Evolutionary conservation across 2,329 filamentous ascomycete genomes (phyloP), one percentile per base, ranked within the genome.

Genomic region (Pyricularia pennisetigena): DNA sequence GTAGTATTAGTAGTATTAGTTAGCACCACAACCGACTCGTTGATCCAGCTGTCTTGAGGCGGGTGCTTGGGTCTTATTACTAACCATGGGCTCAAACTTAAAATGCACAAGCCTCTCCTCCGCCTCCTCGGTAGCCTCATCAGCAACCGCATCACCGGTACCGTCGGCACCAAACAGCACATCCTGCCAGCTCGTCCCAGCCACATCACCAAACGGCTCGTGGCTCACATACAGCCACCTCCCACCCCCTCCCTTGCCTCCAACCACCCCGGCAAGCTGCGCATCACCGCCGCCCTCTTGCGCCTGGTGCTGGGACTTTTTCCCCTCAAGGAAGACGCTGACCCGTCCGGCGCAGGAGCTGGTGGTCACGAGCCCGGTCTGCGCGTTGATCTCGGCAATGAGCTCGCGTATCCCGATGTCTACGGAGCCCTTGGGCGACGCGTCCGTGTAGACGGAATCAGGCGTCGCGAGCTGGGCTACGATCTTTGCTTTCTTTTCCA

Each of bases 11-110:
- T n/a, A n/a, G n/a, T n/a, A n/a, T n/a, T n/a, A n/a, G 8, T 66
- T 49, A 66, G 64, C 35, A 49, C 4, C 24, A 66, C 16, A 7
- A 16, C 57, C 14, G 12, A 12, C 16, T 12, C 14, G 20, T 20
- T 35, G 14, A 54, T 35, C 26, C 3, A 2, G 26, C 2, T n/a
- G 64, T 57, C 32, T 41, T 14, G 14, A 24, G 14, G 0, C 8
- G 6, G 28, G 14, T 4, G 14, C 12, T 35, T 65, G 9, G 4
- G 10, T 16, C 3, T 0, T 14, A 4, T 10, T n/a, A 76, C 88
- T 76, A 84, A 97, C 94, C 93, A 97, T 93, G 4, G 94, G 93
- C 77, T 97, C 94, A 75, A 96, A 97, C 78, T 97, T 95, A 79
- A 97, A 91, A 78, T 94, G 92, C 66, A 97, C 83, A 77, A 86